phyloP scores from a whole-genome alignment of 805 yeast genomes.

The Candida glaebosa region DNA sequence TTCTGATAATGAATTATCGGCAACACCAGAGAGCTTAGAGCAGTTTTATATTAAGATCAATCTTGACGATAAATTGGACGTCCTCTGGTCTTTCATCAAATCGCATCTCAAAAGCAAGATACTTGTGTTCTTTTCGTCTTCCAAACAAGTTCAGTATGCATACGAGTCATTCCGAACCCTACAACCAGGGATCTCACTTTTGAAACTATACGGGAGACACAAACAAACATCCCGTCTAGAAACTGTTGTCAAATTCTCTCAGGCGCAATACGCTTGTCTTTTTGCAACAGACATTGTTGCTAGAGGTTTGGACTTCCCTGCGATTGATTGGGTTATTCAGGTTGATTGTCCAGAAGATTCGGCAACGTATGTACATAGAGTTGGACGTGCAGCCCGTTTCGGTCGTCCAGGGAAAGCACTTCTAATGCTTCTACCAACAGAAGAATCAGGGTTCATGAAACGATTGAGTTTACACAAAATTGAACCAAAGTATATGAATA shows the following conservation, averaged over 20 bases:
- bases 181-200: constrained; percentile 87
- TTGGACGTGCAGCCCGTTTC: constrained; percentile 85
- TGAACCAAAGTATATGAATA: constrained; percentile 66
- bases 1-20: constrained; percentile 46
- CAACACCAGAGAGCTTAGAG: constrained; percentile 80
- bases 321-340: constrained; percentile 93
- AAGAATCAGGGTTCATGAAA: constrained; percentile 71
- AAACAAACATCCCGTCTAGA: constrained; percentile 88
- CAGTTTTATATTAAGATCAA: constrained; percentile 76
- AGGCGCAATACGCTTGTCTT: constrained; percentile 75
- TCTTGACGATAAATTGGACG: constrained; percentile 78
- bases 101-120: constrained; percentile 78
- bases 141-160: constrained; percentile 87
- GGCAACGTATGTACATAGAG: constrained; percentile 87
- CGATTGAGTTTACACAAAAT: constrained; percentile 62
- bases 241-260: constrained; percentile 71
- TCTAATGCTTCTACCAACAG: constrained; percentile 78
- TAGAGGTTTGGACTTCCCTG: constrained; percentile 88
- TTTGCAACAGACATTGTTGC: constrained; percentile 92
- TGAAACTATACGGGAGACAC: constrained; percentile 86
- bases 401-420: constrained; percentile 82
- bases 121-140: constrained; percentile 79
- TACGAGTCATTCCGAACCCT: constrained; percentile 82
- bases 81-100: constrained; percentile 80
- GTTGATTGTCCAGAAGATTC: constrained; percentile 89